A percentile compares a stretch with the other conserved stretches of the same genome.
phyloP scores from a whole-genome alignment of 192 early-diverging fungal species.

The Kappamyces sp. region DNA sequence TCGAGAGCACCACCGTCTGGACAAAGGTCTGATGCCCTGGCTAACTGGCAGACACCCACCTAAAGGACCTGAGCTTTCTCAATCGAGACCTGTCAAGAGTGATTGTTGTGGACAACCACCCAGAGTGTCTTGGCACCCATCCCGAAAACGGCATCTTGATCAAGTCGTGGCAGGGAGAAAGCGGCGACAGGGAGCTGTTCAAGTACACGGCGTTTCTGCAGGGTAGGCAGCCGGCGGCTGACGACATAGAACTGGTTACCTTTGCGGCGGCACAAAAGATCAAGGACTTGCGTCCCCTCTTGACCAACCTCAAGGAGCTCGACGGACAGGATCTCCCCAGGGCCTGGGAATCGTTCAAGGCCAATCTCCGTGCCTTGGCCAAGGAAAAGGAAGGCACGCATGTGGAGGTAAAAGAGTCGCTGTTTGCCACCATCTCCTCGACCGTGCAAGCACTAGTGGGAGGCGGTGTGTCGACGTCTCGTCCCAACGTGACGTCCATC shows the following conservation, averaged over 20 bases:
- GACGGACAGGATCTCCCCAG: slow-evolving; percentile 30
- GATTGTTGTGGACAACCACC: slow-evolving; percentile 88
- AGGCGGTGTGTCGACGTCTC: slow-evolving; percentile 18
- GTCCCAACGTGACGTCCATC: slow-evolving; percentile 45
- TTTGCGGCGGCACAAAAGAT: slow-evolving; percentile 30
- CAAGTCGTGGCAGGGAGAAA: slow-evolving; percentile 81
- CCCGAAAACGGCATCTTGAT: slow-evolving; percentile 85
- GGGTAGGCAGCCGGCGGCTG: slow-evolving; percentile 46
- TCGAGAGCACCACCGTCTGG: slow-evolving; percentile 84
- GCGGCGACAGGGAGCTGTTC: slow-evolving; percentile 71
- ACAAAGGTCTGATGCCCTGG: slow-evolving; percentile 57
- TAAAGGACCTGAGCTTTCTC: slow-evolving; percentile 78
- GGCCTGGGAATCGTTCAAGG: slow-evolving; percentile 41
- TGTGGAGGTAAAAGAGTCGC: neutral
- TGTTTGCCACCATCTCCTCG: slow-evolving; percentile 6
- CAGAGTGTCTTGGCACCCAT: slow-evolving; percentile 76
- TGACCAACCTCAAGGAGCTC: slow-evolving; percentile 25
- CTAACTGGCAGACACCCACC: slow-evolving; percentile 56
- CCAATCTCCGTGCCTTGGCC: slow-evolving; percentile 19
- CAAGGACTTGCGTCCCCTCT: slow-evolving; percentile 41
- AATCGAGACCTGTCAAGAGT: slow-evolving; percentile 93
- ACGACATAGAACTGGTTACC: slow-evolving; percentile 35
- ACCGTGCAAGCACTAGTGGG: slow-evolving; percentile 8
- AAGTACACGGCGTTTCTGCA: slow-evolving; percentile 89
- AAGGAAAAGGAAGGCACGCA: neutral